Conservation (phyloP, 2,329 filamentous ascomycete genomes). For the Penicillium olsonii region DNA sequence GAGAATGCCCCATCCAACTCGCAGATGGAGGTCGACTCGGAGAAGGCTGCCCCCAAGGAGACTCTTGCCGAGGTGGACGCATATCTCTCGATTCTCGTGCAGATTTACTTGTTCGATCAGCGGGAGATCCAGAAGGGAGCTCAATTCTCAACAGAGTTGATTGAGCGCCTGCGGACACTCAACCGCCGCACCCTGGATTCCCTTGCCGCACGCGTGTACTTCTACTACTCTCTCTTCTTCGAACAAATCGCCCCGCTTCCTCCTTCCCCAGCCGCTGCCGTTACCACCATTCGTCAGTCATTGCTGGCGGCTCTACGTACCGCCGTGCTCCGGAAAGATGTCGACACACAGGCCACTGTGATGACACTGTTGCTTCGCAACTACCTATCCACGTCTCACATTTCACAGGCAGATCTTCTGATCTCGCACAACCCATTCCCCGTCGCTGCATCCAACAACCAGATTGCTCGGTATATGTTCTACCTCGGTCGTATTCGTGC, state of each 20-base stretch:
- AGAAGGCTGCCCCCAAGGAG: slow-evolving; percentile 67
- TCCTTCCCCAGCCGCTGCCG: slow-evolving; percentile 82
- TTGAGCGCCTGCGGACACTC: slow-evolving; percentile 80
- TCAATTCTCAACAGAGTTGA: slow-evolving; percentile 79
- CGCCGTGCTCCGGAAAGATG: slow-evolving; percentile 93
- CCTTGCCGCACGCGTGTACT: slow-evolving; percentile 92
- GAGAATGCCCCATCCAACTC: slow-evolving; percentile 59
- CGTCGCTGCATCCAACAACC: slow-evolving; percentile 91
- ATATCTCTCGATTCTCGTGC: slow-evolving; percentile 80
- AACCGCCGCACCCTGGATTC: slow-evolving; percentile 95
- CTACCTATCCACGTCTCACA: slow-evolving; percentile 94
- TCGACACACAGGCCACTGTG: slow-evolving; percentile 94
- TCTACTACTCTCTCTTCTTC: slow-evolving; percentile 95
- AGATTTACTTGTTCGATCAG: slow-evolving; percentile 86
- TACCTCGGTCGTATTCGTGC: slow-evolving; percentile 95
- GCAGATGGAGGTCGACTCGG: slow-evolving; percentile 74
- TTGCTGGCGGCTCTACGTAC: slow-evolving; percentile 88
- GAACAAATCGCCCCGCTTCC: slow-evolving; percentile 86
- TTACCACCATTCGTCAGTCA: slow-evolving; percentile 81
- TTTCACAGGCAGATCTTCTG: slow-evolving; percentile 91
- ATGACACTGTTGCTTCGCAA: slow-evolving; percentile 94
- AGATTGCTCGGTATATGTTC: slow-evolving; percentile 95
- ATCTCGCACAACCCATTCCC: slow-evolving; percentile 96
- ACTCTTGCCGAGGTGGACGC: slow-evolving; percentile 83
- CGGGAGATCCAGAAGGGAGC: slow-evolving; percentile 79